Base-by-base conservation (phyloP, 2,329 filamentous ascomycete genomes). In the Diaporthe vexans region DNA sequence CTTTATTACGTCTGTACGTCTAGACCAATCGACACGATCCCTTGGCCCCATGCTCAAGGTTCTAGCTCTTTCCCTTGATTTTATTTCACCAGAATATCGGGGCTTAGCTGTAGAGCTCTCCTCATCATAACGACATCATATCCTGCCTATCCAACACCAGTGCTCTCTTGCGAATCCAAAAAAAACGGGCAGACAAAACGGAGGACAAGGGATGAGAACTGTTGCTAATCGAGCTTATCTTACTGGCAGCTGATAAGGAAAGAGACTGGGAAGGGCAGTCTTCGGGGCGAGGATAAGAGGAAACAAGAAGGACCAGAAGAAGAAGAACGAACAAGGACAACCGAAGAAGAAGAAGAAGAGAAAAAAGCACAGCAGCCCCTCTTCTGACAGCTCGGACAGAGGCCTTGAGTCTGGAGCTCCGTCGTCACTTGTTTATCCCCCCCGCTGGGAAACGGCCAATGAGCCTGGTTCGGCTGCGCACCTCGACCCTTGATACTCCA, bases 321-420 rank as follows among this genome's bases (percentile, higher is more conserved):
- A 11, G 19, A n/a, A 21, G 4, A 26, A 3, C 3, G 40, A 43
- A 15, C 15, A 19, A 59, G 11, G 10, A 26, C 7, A 43, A 43
- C 19, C 5, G 24, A 61, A n/a, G 1, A 24, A n/a, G 24, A 13
- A 17, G 37, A 33, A 8, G 15, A 35, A 37, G n/a, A 8, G 15
- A 35, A 37, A 29, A 57, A 11, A 35, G 33, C 6, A 37, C 26
- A 17, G 33, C 48, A 40, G 48, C 63, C 63, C 63, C 63, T 68
- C 63, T 54, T 54, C 33, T 68, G 63, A 35, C 4, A 68, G 63
- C 63, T 54, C 48, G 63, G 63, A 26, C 46, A 68, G 48, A 68
- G 21, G 29, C 37, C 46, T 48, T 21, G 46, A 21, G 24, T 35
- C 43, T 35, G 43, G 43, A 37, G 43, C 46, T 48, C 43, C 61